Conservation (phyloP, 208 protist species). For the Leishmania amazonensis region DNA sequence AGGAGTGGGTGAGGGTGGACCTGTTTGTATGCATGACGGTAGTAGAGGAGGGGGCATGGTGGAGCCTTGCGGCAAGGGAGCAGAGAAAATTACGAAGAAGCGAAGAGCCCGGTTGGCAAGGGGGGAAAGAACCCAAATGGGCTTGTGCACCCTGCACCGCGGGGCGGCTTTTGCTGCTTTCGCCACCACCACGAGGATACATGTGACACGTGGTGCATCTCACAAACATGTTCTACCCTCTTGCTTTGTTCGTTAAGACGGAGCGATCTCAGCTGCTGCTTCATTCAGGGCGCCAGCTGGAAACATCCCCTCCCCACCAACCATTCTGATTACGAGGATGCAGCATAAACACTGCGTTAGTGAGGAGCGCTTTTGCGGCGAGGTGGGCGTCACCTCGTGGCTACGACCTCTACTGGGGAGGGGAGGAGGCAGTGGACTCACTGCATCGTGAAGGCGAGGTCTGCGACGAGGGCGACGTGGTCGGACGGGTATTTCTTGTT, state of each 20-base stretch:
- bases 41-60: neutral
- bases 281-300: neutral
- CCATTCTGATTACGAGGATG: neutral
- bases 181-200: neutral
- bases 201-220: neutral
- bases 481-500: conserved; percentile 90
- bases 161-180: neutral
- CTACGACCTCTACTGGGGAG: neutral
- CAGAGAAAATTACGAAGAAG: neutral
- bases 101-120: neutral
- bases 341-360: neutral
- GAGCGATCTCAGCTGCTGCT: neutral
- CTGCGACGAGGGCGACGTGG: conserved; percentile 88
- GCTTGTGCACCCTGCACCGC: neutral
- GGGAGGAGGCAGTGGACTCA: neutral
- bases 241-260: neutral
- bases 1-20: too few relatives aligned
- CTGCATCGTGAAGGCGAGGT: conserved; percentile 42
- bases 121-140: neutral
- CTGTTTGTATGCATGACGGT: neutral
- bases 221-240: neutral
- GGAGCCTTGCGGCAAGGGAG: neutral
- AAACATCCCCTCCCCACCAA: neutral
- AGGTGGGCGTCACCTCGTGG: neutral
- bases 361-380: too few relatives aligned